Evolutionary conservation across 2,329 filamentous ascomycete genomes (phyloP).

Genomic region (Podosphaera xanthii): DNA sequence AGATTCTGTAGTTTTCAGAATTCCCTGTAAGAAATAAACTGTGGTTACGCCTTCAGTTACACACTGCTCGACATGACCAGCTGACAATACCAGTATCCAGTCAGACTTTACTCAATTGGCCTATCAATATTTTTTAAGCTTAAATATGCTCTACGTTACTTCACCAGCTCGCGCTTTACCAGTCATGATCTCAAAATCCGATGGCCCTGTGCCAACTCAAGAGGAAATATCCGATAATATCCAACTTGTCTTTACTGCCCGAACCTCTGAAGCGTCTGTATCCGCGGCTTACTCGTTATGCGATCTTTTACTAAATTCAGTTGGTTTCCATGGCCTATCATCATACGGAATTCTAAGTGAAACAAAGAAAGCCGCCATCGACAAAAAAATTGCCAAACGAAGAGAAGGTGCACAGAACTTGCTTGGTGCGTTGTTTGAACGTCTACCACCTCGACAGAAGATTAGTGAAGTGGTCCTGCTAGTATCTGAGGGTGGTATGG

Average conservation of each 20-base stretch:
- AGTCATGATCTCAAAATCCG: constrained; percentile 24
- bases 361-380: constrained; percentile 54
- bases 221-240: constrained; percentile 44
- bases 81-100: not conserved
- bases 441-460: constrained; percentile 55
- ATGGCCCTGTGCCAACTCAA: constrained; percentile 26
- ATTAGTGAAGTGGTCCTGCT: constrained; percentile 64
- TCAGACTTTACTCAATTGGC: not conserved
- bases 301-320: constrained; percentile 38
- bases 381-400: constrained; percentile 78
- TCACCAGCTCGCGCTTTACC: constrained; percentile 20
- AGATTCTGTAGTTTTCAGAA: not conserved
- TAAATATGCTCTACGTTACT: constrained; percentile 25
- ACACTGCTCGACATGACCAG: not conserved
- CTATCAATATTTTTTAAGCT: constrained; percentile 4
- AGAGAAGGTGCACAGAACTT: constrained; percentile 90
- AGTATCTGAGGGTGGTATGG: constrained; percentile 52
- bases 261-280: constrained; percentile 30
- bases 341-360: constrained; percentile 38
- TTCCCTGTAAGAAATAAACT: too few relatives aligned
- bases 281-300: constrained; percentile 43
- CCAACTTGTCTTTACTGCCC: constrained; percentile 37
- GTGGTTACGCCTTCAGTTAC: not conserved
- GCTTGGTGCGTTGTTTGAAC: constrained; percentile 79
- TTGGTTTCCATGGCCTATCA: constrained; percentile 37